Evolutionary conservation across 176 grass and related monocot genomes (phyloP).

Genomic region (Luzula sylvatica): DNA sequence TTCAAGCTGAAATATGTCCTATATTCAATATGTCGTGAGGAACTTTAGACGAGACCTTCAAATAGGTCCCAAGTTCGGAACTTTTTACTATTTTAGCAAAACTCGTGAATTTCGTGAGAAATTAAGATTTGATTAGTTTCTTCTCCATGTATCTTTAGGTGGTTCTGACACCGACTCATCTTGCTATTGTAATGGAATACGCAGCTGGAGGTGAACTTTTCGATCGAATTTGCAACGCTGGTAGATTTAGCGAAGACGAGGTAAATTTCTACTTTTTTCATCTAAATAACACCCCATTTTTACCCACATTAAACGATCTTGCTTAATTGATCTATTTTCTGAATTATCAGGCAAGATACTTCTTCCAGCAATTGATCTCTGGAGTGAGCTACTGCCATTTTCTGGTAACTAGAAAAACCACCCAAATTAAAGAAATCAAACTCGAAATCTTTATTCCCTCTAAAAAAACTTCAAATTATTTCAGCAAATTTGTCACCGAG

Average conservation of each 20-base stretch:
- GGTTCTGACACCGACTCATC: slow-evolving; percentile 50
- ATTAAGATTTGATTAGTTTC: not conserved
- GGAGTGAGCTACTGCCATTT: slow-evolving; percentile 73
- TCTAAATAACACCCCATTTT: too few species aligned
- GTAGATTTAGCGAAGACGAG: slow-evolving; percentile 64
- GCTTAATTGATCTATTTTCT: slow-evolving; percentile 1
- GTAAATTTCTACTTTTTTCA: slow-evolving; percentile 14
- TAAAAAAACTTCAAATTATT: slow-evolving; percentile 1
- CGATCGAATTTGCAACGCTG: slow-evolving; percentile 44
- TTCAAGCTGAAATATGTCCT: not conserved
- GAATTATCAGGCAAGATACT: slow-evolving; percentile 50
- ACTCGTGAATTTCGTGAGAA: too few species aligned
- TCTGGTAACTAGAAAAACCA: slow-evolving; percentile 38
- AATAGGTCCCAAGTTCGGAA: too few species aligned
- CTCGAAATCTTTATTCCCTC: too few species aligned
- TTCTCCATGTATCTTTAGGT: slow-evolving; percentile 34
- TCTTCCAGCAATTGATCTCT: slow-evolving; percentile 76
- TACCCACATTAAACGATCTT: not conserved
- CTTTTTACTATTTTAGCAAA: too few species aligned
- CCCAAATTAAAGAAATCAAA: slow-evolving; percentile 13
- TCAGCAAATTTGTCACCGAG: slow-evolving; percentile 84
- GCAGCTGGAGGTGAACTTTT: slow-evolving; percentile 61
- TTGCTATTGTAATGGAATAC: slow-evolving; percentile 80
- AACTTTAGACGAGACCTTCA: too few species aligned
- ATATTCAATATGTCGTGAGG: too few species aligned